A percentile compares a stretch with the other conserved stretches of the same genome.
phyloP scores from a whole-genome alignment of 345 rosid genomes.

The Sisymbrium altissimum region DNA sequence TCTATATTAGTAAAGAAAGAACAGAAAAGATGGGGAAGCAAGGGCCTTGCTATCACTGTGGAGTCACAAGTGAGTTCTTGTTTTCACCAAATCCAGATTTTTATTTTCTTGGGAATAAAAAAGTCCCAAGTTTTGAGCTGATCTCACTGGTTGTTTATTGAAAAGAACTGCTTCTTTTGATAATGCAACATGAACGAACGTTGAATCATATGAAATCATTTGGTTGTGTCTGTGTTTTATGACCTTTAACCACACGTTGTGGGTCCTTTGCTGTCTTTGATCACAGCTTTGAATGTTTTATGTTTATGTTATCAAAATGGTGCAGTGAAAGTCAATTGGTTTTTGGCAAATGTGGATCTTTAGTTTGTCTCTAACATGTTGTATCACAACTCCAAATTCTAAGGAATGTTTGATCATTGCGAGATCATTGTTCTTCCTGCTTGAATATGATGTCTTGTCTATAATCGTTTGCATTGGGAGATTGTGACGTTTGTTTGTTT shows the following conservation, averaged over 20 bases:
- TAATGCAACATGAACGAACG: slow-evolving; percentile 26
- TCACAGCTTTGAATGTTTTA: slow-evolving; percentile 15
- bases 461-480: neutral
- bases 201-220: neutral
- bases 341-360: neutral
- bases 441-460: neutral
- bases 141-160: neutral
- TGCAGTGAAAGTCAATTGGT: neutral
- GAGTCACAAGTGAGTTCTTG: slow-evolving; percentile 98
- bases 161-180: neutral
- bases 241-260: slow-evolving; percentile 9
- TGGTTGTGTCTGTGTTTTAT: slow-evolving; percentile 8
- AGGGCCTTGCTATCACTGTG: slow-evolving; percentile 99
- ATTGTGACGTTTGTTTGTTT: slow-evolving; percentile 2
- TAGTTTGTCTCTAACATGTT: slow-evolving; percentile 1
- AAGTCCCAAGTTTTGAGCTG: neutral
- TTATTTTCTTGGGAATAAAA: neutral
- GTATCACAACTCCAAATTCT: neutral
- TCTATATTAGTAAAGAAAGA: slow-evolving; percentile 2
- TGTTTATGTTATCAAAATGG: slow-evolving; percentile 4
- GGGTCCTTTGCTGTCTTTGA: slow-evolving; percentile 12
- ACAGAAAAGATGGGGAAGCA: slow-evolving; percentile 79
- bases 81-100: slow-evolving; percentile 18
- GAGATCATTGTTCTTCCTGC: slow-evolving; percentile 11
- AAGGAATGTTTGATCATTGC: neutral